Base-by-base conservation (phyloP, 2,329 filamentous ascomycete species). In the Diatrype stigma region DNA sequence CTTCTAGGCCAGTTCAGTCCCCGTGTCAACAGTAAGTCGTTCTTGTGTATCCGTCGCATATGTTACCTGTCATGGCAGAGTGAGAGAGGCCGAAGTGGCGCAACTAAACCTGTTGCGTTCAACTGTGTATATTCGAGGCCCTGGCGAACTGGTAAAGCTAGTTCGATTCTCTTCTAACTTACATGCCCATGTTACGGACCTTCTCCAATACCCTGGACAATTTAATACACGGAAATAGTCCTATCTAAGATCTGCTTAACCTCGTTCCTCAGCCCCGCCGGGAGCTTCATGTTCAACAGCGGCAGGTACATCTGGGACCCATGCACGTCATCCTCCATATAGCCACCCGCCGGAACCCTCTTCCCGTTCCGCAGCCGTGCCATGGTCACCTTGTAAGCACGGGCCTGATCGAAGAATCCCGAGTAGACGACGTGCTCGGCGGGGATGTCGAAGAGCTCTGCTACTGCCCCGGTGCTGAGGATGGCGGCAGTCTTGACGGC, bases 321-420 rank as follows among this genome's bases (percentile, higher is more conserved):
- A 19, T 67, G 65, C 3, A 64, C 59, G 35, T 67, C 65, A 34
- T 60, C 56, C 51, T 67, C 65, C 63, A 66, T 63, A 47, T 64
- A 67, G 2, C 63, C 55, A 6, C 64, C 64, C 5, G 58, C 58
- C 2, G 58, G 40, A 0, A 30, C 50, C 11, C 47, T 49, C 47
- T 51, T 58, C 5, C 61, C 62, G 17, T 21, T 51, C 14, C 53
- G 48, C 11, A 55, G 53, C 3, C 61, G 56, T 6, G 61, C 57
- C 16, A 77, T 70, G 1, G 73, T 76, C 6, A 64, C 70, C 49
- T 79, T 79, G 60, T 72, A 79, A 0, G 74, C 73, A 48, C 70
- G 57, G 0, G 76, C 76, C 1, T 69, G 71, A 1, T 77, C 73
- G 49, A 72, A 79, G 53, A 69, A 73, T 1, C 69, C 69, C 23